Evolutionary conservation across 192 early-diverging fungal species (phyloP).

Genomic region (Coemansia guatemalensis): DNA sequence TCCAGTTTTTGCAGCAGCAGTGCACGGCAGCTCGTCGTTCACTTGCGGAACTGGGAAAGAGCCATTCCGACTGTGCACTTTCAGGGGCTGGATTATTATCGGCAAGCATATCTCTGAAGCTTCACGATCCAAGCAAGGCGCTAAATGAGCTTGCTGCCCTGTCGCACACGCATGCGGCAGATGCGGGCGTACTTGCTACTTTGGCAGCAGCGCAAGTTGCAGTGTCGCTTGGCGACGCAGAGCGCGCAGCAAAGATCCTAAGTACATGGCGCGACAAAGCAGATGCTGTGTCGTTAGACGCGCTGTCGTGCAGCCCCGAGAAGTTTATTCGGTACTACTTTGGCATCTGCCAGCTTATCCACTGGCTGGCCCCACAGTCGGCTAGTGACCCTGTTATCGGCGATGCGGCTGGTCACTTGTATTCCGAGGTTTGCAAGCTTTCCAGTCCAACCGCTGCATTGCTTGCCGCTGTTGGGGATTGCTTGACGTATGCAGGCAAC

Average conservation of each 20-base stretch:
- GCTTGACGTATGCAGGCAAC: conserved; percentile 32
- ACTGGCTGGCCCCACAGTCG: conserved; percentile 14
- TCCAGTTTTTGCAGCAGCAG: conserved; percentile 32
- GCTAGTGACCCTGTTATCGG: not conserved
- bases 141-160: conserved; percentile 34
- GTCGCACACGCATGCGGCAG: conserved; percentile 12
- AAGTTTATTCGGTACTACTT: conserved; percentile 41
- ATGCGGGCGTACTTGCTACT: conserved; percentile 8
- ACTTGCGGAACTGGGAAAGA: conserved; percentile 20
- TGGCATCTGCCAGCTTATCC: conserved; percentile 28
- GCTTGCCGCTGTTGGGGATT: conserved; percentile 33
- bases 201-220: conserved; percentile 43
- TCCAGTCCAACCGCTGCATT: conserved; percentile 4
- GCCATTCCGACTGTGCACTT: conserved; percentile 4
- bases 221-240: conserved; percentile 18
- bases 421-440: conserved; percentile 5
- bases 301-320: conserved; percentile 3
- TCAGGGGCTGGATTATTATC: conserved; percentile 25
- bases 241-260: conserved; percentile 22
- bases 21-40: conserved; percentile 24
- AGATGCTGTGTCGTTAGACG: conserved; percentile 9
- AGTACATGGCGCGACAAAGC: conserved; percentile 33
- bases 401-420: conserved; percentile 26
- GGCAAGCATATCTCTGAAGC: conserved; percentile 26
- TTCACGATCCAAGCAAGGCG: conserved; percentile 14